Evolutionary conservation across 768 basidiomycete genomes (phyloP), one percentile per base, ranked within the genome.

Genomic region (Lentinula sp.): DNA sequence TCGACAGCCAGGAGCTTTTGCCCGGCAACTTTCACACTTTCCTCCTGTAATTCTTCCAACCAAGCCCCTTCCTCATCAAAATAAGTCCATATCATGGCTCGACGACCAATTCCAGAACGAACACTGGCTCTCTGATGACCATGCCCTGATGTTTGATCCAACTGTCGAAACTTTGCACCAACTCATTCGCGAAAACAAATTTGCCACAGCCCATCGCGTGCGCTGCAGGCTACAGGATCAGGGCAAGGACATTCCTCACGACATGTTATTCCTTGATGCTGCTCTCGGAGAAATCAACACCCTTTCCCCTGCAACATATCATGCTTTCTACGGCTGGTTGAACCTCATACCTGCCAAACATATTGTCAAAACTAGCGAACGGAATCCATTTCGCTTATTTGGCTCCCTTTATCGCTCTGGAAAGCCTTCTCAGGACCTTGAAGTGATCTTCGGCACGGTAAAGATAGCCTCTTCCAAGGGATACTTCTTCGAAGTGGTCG

Each of bases 381-480:
- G 20, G 20, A 59, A 59, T 15, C 57, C 57, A 13, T 59, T 59
- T 33, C 43, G n/a, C 16, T 23, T 43, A 37, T 23, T 45, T 16
- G 42, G 32, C 16, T 42, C 57, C 5, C 28, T 59, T 9, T 49
- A 35, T 46, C 37, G 57, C 23, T 46, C 57, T 49, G 57, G 57
- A n/a, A n/a, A 9, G n/a, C 48, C 48, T 35, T 48, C 32, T 28
- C 28, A 18, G 13, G 36, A 59, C 45, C 43, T 59, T 1, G 37
- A 33, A 10, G 43, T 10, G 35, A 39, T 50, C 28, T 36, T 59
- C 33, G 37, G 43, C 4, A 59, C 49, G 45, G 46, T 50, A 15
- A 59, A 59, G 37, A 59, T 59, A 20, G 57, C 57, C 16, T 59
- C 57, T 23, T 59, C 57, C 7, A 59, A 59, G 18, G 57, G 57